Percentiles rank a stretch among this genome's conserved stretches.
These are phyloP conservation scores for Escallonia rubra DNA, from an alignment of 129 eudicot genomes.

Conservation along the genomic window DNA sequence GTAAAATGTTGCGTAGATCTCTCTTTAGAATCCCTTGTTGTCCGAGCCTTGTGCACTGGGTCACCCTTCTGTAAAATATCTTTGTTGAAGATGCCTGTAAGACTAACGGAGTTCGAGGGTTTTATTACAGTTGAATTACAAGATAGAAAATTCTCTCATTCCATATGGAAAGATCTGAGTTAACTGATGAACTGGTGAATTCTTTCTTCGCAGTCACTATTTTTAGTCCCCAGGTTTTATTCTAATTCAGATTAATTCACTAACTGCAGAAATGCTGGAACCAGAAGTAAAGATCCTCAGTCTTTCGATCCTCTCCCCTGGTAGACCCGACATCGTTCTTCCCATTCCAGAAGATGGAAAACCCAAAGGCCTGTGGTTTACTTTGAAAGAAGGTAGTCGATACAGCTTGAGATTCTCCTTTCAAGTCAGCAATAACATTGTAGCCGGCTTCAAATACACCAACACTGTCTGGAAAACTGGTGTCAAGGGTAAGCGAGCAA, in stretches of 20 bases:
- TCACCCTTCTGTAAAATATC: too few species aligned
- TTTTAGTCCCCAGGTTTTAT: background rate
- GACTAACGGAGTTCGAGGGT: too few species aligned
- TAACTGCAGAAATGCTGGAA: constrained; percentile 47
- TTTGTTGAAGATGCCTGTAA: too few species aligned
- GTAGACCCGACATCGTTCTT: constrained; percentile 51
- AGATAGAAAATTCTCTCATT: too few species aligned
- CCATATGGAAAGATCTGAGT: too few species aligned
- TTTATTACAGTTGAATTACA: too few species aligned
- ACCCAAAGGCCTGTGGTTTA: constrained; percentile 63
- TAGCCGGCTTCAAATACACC: constrained; percentile 59
- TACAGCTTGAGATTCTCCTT: constrained; percentile 57
- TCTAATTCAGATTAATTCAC: background rate
- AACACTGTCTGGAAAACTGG: constrained; percentile 76
- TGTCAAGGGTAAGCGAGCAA: constrained; percentile 38
- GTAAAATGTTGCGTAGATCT: too few species aligned
- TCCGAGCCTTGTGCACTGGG: too few species aligned
- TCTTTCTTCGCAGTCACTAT: too few species aligned
- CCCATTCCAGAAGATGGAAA: constrained; percentile 56
- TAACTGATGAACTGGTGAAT: too few species aligned
- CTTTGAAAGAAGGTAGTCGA: constrained; percentile 62
- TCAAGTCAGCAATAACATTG: constrained; percentile 67
- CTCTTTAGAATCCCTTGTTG: too few species aligned
- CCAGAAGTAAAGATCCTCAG: constrained; percentile 72
- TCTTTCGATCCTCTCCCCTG: constrained; percentile 57